Conservation (phyloP, 345 rosid genomes). For the Eucalyptus lansdowneana region DNA sequence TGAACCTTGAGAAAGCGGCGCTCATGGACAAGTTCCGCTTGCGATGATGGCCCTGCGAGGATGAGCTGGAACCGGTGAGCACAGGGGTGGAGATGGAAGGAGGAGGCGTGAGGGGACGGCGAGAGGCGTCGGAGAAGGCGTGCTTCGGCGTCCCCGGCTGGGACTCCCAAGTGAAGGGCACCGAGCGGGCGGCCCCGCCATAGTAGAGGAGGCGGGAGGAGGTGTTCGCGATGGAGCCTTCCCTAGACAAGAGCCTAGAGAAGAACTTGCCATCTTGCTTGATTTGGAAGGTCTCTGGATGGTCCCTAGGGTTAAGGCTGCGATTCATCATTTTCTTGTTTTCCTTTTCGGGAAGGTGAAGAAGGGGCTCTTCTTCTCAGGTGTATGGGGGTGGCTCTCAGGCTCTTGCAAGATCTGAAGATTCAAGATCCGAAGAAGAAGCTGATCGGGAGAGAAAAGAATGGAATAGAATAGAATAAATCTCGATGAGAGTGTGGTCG, state of each 20-base stretch:
- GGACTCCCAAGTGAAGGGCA: constrained; percentile 81
- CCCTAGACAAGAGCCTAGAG: constrained; percentile 50
- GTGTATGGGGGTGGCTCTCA: not conserved
- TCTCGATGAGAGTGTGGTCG: not conserved
- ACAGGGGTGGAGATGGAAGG: constrained; percentile 17
- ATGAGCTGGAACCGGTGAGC: not conserved
- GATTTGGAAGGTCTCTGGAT: constrained; percentile 3
- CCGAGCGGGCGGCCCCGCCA: constrained; percentile 40
- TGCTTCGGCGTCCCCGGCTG: constrained; percentile 85
- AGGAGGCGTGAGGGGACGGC: constrained; percentile 31
- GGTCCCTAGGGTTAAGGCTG: not conserved
- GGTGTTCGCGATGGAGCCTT: constrained; percentile 33
- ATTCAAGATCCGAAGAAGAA: not conserved
- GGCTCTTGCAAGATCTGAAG: not conserved
- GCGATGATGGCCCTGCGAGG: not conserved
- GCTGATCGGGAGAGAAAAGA: not conserved
- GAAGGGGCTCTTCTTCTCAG: not conserved
- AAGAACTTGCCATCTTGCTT: constrained; percentile 38
- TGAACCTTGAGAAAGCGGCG: not conserved
- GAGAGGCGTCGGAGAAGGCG: not conserved
- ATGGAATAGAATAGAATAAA: not conserved
- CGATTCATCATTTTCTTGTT: not conserved
- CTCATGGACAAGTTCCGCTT: not conserved
- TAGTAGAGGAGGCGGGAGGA: constrained; percentile 69
- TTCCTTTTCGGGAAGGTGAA: not conserved